Evolutionary conservation across 2,329 filamentous ascomycete genomes (phyloP).

Genomic region (Incumbomyces delicatus): DNA sequence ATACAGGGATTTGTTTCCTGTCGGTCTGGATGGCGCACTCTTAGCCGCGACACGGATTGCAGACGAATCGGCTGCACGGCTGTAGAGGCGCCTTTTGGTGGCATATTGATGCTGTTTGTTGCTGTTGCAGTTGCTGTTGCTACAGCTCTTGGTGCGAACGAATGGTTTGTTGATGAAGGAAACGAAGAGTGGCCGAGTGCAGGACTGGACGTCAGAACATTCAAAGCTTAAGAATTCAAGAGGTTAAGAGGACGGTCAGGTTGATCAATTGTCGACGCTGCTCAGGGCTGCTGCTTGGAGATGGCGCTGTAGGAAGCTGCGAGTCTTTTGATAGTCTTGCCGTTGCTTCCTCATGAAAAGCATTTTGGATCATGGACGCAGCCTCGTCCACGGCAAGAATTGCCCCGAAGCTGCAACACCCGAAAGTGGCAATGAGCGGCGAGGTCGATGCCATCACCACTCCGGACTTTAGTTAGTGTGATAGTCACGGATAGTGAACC

Average conservation of each 20-base stretch:
- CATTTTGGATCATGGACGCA: too few species aligned
- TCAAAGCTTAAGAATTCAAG: too few species aligned
- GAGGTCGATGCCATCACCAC: too few species aligned
- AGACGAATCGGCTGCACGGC: conserved; percentile 36
- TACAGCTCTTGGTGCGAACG: neutral
- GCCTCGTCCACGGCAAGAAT: neutral
- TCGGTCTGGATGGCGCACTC: conserved; percentile 54
- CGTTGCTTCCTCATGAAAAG: neutral
- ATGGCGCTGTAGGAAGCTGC: too few species aligned
- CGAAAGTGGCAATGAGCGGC: too few species aligned
- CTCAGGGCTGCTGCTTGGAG: too few species aligned
- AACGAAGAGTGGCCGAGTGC: too few species aligned
- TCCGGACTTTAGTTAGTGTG: too few species aligned
- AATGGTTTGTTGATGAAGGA: neutral
- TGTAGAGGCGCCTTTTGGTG: conserved; percentile 35
- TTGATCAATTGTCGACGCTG: too few species aligned
- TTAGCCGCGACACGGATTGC: conserved; percentile 45
- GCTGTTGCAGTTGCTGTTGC: neutral
- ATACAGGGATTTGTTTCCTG: conserved; percentile 55
- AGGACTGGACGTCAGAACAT: too few species aligned
- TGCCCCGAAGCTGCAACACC: neutral
- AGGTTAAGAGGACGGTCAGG: too few species aligned
- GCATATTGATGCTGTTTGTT: conserved; percentile 26
- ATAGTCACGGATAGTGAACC: too few species aligned
- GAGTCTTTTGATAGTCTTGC: neutral